Evolutionary conservation across 306 rosid species (phyloP), one percentile per base, ranked within the genome.

Genomic region (Castanea sativa): DNA sequence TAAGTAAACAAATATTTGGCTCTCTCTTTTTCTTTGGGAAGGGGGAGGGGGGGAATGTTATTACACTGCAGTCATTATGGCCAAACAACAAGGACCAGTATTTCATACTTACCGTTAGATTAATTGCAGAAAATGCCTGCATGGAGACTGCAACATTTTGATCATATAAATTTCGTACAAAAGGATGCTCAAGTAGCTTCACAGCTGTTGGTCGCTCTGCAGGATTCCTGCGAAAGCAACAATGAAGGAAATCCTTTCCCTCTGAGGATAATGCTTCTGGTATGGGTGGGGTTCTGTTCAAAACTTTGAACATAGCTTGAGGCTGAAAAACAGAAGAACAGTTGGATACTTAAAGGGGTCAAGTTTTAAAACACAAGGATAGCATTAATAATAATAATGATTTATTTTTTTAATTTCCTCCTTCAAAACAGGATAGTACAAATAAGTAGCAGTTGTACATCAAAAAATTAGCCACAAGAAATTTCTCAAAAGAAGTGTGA

Each of bases 221-320:
- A 7, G 99, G 99, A 78, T 96, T 75, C 89, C 99, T 89, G 74
- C n/a, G 86, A 69, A 96, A 96, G 87, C 99, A 96, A 80, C 73
- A 84, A 74, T 76, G 84, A 71, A 96, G 96, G 83, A 96, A 96
- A 71, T 90, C 96, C 75, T 86, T 92, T 79, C 97, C 98, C 25
- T 89, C 93, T 30, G 90, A 57, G 52, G 98, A 96, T 79, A 96
- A 78, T 25, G 73, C 85, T 71, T 90, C 92, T 5, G 99, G 99
- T 81, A 93, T 88, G 43, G 89, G 64, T 18, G 99, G 99, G 69
- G 89, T 78, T 75, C 58, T 89, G 82, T 93, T 88, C 88, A 96
- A 82, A 45, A 88, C 93, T 88, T 93, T 96, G 94, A 96, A 96
- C 98, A 93, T 96, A 81, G 96, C 99, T 87, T 91, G 96, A 82